A percentile compares a stretch with the other conserved stretches of the same genome.
Evolutionary conservation across 1,284 basidiomycete genomes (phyloP).

Genomic region (Caloboletus inedulis): DNA sequence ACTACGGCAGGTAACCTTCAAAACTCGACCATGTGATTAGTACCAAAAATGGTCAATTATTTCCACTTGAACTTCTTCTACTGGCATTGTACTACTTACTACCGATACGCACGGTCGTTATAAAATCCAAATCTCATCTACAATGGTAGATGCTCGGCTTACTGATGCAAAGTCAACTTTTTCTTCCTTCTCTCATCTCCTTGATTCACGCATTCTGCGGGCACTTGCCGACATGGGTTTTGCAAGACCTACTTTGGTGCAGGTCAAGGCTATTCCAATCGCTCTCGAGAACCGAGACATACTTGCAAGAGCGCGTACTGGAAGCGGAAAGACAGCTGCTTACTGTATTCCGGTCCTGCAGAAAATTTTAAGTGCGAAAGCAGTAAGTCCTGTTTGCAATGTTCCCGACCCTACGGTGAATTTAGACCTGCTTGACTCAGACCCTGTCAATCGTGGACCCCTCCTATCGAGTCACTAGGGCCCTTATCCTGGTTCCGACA

Average conservation of each 20-base stretch:
- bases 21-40: not conserved
- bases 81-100: not conserved
- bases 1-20: not conserved
- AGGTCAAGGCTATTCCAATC: slow-evolving; percentile 79
- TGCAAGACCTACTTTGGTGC: slow-evolving; percentile 79
- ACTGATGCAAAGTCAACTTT: slow-evolving; percentile 57
- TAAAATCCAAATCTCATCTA: not conserved
- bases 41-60: not conserved
- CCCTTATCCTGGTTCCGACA: slow-evolving; percentile 90
- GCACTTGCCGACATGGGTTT: slow-evolving; percentile 81
- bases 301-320: slow-evolving; percentile 90
- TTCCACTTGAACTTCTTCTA: too few species aligned
- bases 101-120: not conserved
- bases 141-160: slow-evolving; percentile 16
- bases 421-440: slow-evolving; percentile 9
- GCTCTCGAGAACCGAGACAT: slow-evolving; percentile 91
- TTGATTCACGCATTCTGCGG: slow-evolving; percentile 74
- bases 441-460: slow-evolving; percentile 42
- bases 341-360: slow-evolving; percentile 92
- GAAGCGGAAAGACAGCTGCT: slow-evolving; percentile 96
- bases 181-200: slow-evolving; percentile 64
- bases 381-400: slow-evolving; percentile 50
- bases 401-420: not conserved
- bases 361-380: slow-evolving; percentile 81
- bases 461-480: slow-evolving; percentile 63